A percentile compares a stretch with the other conserved stretches of the same genome.
These are phyloP conservation scores for Globomyces pollinis-pini DNA, from an alignment of 192 early-diverging fungal genomes.

Conservation along the genomic window DNA sequence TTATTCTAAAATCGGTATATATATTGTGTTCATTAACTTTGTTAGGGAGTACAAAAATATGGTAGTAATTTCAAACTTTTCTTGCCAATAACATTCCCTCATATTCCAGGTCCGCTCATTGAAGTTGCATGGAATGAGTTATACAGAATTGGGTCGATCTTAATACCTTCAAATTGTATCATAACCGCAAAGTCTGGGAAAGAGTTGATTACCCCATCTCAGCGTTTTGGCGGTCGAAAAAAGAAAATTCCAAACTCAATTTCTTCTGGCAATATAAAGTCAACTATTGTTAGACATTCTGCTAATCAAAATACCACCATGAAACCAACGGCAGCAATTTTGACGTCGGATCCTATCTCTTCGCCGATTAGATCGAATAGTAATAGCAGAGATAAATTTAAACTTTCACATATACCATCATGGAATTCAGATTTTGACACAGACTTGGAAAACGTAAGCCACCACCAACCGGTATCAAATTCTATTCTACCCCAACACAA, in stretches of 20 bases:
- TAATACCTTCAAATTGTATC: background rate
- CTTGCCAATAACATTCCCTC: background rate
- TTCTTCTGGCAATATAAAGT: no score
- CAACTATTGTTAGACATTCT: no score
- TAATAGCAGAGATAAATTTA: background rate
- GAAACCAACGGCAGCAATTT: background rate
- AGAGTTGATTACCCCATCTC: no score
- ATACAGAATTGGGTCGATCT: background rate
- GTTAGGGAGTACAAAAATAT: background rate
- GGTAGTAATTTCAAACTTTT: background rate
- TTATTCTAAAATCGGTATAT: background rate
- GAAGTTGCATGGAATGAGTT: slow-evolving; percentile 8
- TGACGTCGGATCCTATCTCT: background rate
- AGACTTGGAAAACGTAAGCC: background rate
- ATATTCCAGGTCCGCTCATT: slow-evolving; percentile 3
- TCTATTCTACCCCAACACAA: background rate
- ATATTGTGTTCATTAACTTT: background rate
- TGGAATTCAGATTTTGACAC: slow-evolving; percentile 10
- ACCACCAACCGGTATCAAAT: background rate
- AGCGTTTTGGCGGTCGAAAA: no score
- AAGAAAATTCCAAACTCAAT: no score
- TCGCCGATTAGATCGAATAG: background rate
- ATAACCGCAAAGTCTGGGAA: background rate
- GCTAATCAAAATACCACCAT: background rate
- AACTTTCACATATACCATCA: background rate